Evolutionary conservation across 1,284 basidiomycete genomes (phyloP), one percentile per base, ranked within the genome.

Genomic region (Fomes fomentarius): DNA sequence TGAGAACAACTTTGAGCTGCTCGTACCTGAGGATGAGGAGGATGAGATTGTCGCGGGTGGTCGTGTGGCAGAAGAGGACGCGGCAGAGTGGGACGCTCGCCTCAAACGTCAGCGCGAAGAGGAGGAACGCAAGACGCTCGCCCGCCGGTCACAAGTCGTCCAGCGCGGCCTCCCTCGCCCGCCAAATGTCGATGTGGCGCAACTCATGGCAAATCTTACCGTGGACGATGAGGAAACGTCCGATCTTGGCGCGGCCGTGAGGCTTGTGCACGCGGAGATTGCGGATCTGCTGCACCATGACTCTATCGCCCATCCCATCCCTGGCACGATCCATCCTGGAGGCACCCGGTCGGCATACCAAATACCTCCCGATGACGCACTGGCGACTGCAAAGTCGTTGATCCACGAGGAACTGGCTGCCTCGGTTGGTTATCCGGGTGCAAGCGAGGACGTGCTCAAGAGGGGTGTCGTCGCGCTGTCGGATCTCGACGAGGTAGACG

Each of bases 1-100:
- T 0, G 94, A 98, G 76, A 99, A 99, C 71, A 96, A 99, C 72
- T 99, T 98, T 66, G 96, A 99, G 72, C 76, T 99, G 39, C 83
- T 96, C 22, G 87, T 98, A 4, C 94, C 94, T 4, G 93, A 94
- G 61, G 89, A 92, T 22, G 94, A 94, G 55, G 83, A 81, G 14
- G 84, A 84, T 2, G 82, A 75, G 2, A 31, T 42, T 8, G 74
- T 70, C n/a, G 77, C 70, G 21, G 76, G 68, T 9, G 72, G 9
- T 4, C 41, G 67, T 4, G 54, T 83, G 56, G 73, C 79, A 0
- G 90, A 89, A 63, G 93, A 96, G 71, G 96, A 99, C 71, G 94
- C 94, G 0, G 91, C 94, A 1, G 95, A 97, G 68, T 82, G 96
- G 22, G 96, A 99, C 69, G 93, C 91, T 1, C 81, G 84, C 50